A percentile compares a stretch with the other conserved stretches of the same genome.
phyloP scores from a whole-genome alignment of 1,284 basidiomycete species.

The Erythrobasidium hasegawianum region DNA sequence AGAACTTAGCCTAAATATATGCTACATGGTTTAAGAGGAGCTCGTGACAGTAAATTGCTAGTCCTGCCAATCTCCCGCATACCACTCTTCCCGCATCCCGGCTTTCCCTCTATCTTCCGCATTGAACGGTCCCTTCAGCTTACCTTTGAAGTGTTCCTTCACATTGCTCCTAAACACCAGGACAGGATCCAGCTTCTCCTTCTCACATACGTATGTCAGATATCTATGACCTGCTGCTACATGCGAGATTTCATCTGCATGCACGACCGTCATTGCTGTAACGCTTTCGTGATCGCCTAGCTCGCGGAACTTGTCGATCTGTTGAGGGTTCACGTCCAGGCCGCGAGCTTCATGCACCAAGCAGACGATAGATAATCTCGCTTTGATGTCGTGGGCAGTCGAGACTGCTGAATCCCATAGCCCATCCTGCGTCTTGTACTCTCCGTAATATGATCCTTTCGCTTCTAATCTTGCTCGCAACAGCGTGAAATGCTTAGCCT shows the following conservation, averaged over 20 bases:
- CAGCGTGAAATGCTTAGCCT: conserved; percentile 66
- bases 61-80: conserved; percentile 40
- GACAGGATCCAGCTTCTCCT: conserved; percentile 65
- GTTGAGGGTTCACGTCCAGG: conserved; percentile 78
- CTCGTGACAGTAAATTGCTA: no score
- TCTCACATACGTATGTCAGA: conserved; percentile 73
- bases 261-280: conserved; percentile 67
- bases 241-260: conserved; percentile 77
- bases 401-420: conserved; percentile 65
- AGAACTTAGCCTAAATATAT: no score
- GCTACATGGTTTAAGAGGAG: no score
- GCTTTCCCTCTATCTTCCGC: conserved; percentile 68
- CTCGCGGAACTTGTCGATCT: conserved; percentile 70
- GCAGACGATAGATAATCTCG: conserved; percentile 80
- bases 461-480: conserved; percentile 53
- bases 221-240: conserved; percentile 78
- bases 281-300: conserved; percentile 69
- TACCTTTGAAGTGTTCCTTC: conserved; percentile 67
- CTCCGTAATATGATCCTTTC: conserved; percentile 69
- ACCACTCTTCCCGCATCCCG: conserved; percentile 48
- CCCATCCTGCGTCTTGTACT: conserved; percentile 50
- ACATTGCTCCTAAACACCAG: conserved; percentile 71
- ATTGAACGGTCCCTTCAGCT: conserved; percentile 82
- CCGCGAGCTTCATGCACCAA: conserved; percentile 84
- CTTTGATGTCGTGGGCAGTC: conserved; percentile 66